phyloP scores from a whole-genome alignment of 768 basidiomycete species.

The Cytidiella melzeri region DNA sequence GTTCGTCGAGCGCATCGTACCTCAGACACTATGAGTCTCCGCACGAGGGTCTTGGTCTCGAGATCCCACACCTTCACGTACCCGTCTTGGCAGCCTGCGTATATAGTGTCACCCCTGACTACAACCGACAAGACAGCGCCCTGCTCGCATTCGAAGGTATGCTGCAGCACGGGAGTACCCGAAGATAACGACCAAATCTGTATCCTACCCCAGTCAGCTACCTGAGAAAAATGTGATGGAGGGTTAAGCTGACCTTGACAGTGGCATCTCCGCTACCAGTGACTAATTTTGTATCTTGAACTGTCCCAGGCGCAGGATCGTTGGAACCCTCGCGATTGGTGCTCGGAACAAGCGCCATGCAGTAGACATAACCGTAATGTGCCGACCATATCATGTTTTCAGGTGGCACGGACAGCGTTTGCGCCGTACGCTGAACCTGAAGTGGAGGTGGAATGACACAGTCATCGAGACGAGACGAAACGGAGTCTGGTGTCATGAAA shows the following conservation, averaged over 20 bases:
- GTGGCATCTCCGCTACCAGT: constrained; percentile 90
- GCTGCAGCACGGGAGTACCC: constrained; percentile 40
- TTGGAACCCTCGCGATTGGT: constrained; percentile 34
- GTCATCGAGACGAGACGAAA: not conserved
- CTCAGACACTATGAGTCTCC: constrained; percentile 84
- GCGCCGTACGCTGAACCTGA: constrained; percentile 23
- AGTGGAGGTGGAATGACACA: constrained; percentile 4
- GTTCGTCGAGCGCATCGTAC: constrained; percentile 29
- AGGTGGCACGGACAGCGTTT: constrained; percentile 50
- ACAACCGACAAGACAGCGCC: constrained; percentile 84
- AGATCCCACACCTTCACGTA: constrained; percentile 88
- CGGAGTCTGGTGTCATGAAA: constrained; percentile 1
- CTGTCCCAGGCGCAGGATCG: constrained; percentile 21
- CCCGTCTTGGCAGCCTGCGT: constrained; percentile 92
- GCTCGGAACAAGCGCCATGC: constrained; percentile 48
- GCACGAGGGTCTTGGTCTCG: constrained; percentile 80
- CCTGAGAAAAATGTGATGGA: not conserved
- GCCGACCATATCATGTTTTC: constrained; percentile 80
- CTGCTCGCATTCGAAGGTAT: constrained; percentile 65
- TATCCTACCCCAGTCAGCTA: not conserved
- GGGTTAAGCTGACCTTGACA: constrained; percentile 55
- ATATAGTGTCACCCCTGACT: constrained; percentile 71
- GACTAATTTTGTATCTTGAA: constrained; percentile 36
- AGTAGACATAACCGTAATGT: constrained; percentile 93
- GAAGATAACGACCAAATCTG: constrained; percentile 65